These are phyloP conservation scores for Trebouxia sp. DNA, from an alignment of 139 green algal genomes.

Conservation along the genomic window DNA sequence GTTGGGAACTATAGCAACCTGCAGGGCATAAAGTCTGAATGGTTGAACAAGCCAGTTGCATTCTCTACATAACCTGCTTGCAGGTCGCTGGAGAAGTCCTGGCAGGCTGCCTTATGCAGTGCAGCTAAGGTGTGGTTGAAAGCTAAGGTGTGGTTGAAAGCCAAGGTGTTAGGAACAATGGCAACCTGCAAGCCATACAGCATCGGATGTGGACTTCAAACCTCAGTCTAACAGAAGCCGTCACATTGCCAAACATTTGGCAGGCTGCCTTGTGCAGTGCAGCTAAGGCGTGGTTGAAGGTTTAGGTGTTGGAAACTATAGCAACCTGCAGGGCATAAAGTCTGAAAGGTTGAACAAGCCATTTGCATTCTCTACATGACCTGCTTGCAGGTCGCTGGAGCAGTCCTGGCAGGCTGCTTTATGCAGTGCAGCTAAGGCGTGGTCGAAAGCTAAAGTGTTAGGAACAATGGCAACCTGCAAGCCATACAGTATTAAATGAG, in stretches of 20 bases:
- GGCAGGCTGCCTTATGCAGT: neutral
- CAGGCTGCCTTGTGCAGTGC: neutral
- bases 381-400: neutral
- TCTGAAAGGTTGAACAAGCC: neutral
- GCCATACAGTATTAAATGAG: neutral
- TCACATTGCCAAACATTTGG: too few species aligned
- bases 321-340: neutral
- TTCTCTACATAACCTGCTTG: neutral
- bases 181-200: neutral
- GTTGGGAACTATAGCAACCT: constrained; percentile 18
- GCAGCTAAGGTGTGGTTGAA: constrained; percentile 17
- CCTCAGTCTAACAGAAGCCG: neutral
- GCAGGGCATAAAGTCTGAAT: neutral
- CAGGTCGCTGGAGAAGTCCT: neutral
- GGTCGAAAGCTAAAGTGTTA: constrained; percentile 27
- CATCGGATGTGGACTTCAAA: neutral
- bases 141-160: constrained; percentile 21
- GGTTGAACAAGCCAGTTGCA: neutral
- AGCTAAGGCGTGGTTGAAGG: constrained; percentile 23
- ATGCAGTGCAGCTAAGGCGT: neutral
- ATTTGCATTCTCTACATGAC: neutral
- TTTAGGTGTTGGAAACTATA: constrained; percentile 15
- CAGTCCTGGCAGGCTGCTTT: neutral
- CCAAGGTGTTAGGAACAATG: constrained; percentile 19
- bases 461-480: neutral